Base-by-base conservation (phyloP, 352 stramenopile species). In the Phytophthora uliginosa region DNA sequence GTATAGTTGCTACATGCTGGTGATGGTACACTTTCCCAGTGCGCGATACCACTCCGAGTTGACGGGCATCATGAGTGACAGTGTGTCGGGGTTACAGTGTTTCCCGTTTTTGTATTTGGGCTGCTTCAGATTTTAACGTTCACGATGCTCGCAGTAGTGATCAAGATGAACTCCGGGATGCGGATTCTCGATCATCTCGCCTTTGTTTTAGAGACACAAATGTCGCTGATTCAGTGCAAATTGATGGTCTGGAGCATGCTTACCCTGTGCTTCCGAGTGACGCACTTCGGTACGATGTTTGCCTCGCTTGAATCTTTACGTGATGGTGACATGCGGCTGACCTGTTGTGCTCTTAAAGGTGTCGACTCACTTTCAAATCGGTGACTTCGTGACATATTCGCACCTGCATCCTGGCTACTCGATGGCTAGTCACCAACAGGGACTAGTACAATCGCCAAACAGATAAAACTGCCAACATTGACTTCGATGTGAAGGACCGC, bases 11-110 rank as follows among this genome's bases (percentile, higher is more conserved):
- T 53, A 53, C 47, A 28, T 53, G 47, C 10, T 53, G 47, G 15
- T 28, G 47, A 53, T 53, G 47, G n/a, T 53, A 20, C 47, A 53
- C n/a, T 28, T 53, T 9, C 47, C 47, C 20, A 53, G 47, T 15
- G n/a, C 47, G 9, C n/a, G 9, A 8, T 53, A 53, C 9, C 47
- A 53, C 20, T 13, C 47, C 0, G 47, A 53, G 4, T 28, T 53
- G 47, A 31, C 8, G 7, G 20, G 20, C 10, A 28, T 53, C 20
- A 31, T 20, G 10, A 9, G 20, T 10, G 47, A 31, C 7, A 52
- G 18, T 10, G 18, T 10, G 47, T 53, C 10, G 47, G 47, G 8
- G 20, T 20, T 53, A 53, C 47, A 7, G 47, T 53, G 8, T 7
- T 53, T 17, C 9, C 47, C 2, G 20, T 53, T 26, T 53, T 53